phyloP scores from a whole-genome alignment of 768 basidiomycete species.

The Macrolepiota dolichaula region DNA sequence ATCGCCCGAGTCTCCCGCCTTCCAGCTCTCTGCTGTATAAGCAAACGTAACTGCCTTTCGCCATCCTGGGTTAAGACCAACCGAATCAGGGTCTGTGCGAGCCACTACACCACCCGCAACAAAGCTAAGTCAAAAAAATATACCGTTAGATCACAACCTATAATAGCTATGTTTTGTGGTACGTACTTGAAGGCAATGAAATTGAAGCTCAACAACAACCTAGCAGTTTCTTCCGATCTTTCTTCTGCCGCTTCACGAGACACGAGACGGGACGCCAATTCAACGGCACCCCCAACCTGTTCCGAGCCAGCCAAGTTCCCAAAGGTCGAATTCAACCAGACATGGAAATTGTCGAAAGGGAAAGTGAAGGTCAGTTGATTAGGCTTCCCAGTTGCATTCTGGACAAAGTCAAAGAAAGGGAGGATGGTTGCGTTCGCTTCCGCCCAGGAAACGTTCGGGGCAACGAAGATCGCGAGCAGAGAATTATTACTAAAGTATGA shows the following conservation, averaged over 20 bases:
- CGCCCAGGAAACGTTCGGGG: conserved; percentile 25
- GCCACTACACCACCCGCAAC: not conserved
- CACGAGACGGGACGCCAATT: conserved; percentile 30
- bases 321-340: conserved; percentile 16
- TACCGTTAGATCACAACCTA: too few relatives aligned
- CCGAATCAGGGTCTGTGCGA: not conserved
- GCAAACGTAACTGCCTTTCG: too few relatives aligned
- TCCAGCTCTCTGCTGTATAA: too few relatives aligned
- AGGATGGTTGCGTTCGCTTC: too few relatives aligned
- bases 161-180: not conserved
- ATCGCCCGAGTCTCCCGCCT: too few relatives aligned
- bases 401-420: too few relatives aligned
- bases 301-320: not conserved
- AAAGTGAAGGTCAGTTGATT: not conserved
- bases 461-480: not conserved
- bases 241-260: too few relatives aligned
- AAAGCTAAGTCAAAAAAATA: too few relatives aligned
- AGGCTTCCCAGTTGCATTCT: not conserved
- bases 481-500: not conserved
- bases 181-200: conserved; percentile 22
- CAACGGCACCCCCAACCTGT: conserved; percentile 21
- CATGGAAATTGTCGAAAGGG: not conserved
- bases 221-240: conserved; percentile 22
- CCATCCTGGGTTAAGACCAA: too few relatives aligned
- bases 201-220: conserved; percentile 19